phyloP scores from a whole-genome alignment of 257 asterid genomes.

The Prunella vulgaris region DNA sequence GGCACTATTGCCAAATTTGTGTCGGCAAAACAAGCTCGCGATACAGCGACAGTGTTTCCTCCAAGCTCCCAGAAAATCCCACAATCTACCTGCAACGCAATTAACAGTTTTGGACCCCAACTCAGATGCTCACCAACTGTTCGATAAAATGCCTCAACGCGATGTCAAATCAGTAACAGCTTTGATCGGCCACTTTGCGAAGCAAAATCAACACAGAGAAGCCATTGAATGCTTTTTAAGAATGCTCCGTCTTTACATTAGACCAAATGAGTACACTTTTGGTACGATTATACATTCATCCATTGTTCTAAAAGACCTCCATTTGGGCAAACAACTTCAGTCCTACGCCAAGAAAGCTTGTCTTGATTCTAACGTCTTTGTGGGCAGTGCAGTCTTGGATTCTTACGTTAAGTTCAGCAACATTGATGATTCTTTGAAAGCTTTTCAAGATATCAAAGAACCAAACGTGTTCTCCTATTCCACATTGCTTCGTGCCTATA shows the following conservation, averaged over 20 bases:
- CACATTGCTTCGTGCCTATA: constrained; percentile 56
- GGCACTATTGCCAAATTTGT: no score
- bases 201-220: constrained; percentile 45
- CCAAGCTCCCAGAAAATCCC: neutral
- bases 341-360: constrained; percentile 37
- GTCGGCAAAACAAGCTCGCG: no score
- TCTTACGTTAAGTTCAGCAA: constrained; percentile 54
- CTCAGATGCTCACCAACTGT: constrained; percentile 27
- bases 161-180: constrained; percentile 52
- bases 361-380: constrained; percentile 55
- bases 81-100: neutral
- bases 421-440: constrained; percentile 39
- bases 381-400: constrained; percentile 63
- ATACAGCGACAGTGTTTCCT: no score
- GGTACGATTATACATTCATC: constrained; percentile 58
- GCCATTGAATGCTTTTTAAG: constrained; percentile 42
- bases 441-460: constrained; percentile 42
- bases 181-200: constrained; percentile 44
- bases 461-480: constrained; percentile 79
- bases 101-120: neutral
- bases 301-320: constrained; percentile 36
- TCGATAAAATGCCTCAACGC: constrained; percentile 58
- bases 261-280: constrained; percentile 73
- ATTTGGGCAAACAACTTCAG: constrained; percentile 66
- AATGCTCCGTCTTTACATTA: constrained; percentile 43